phyloP scores from a whole-genome alignment of 306 rosid species.

The Trichosanthes cucumerina region DNA sequence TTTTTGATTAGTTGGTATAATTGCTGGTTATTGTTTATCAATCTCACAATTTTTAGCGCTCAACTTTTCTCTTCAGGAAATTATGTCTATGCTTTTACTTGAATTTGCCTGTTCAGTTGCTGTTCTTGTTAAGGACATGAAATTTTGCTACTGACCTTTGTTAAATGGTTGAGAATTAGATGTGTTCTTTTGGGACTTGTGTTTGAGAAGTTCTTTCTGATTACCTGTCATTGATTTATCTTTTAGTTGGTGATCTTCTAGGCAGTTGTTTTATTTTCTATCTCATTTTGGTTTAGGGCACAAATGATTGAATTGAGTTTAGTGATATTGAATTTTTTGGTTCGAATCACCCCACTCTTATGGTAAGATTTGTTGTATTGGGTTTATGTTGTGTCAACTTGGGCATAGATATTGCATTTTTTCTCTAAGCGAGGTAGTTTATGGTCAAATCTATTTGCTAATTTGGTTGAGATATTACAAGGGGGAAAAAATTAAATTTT shows the following conservation, averaged over 20 bases:
- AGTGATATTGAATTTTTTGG: neutral
- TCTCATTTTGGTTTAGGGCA: neutral
- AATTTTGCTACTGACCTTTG: constrained; percentile 11
- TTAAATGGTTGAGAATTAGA: constrained; percentile 8
- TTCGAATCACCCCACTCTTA: too few relatives aligned
- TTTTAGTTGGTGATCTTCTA: neutral
- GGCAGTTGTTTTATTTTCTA: neutral
- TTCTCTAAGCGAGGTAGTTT: too few relatives aligned
- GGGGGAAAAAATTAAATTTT: too few relatives aligned
- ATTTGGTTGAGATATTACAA: too few relatives aligned
- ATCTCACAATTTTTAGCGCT: neutral
- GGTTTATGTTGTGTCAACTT: too few relatives aligned
- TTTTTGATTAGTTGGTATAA: constrained; percentile 51
- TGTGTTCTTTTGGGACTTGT: neutral
- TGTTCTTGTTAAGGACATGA: constrained; percentile 1
- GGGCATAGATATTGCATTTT: too few relatives aligned
- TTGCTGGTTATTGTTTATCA: neutral
- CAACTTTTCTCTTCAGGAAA: neutral
- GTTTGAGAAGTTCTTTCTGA: neutral
- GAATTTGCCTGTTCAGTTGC: constrained; percentile 7
- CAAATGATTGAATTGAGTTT: neutral
- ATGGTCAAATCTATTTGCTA: too few relatives aligned
- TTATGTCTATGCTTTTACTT: neutral
- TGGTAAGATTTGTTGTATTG: too few relatives aligned
- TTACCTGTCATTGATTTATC: neutral